Evolutionary conservation across 1,284 basidiomycete genomes (phyloP).

Genomic region (Sutorius eximius): DNA sequence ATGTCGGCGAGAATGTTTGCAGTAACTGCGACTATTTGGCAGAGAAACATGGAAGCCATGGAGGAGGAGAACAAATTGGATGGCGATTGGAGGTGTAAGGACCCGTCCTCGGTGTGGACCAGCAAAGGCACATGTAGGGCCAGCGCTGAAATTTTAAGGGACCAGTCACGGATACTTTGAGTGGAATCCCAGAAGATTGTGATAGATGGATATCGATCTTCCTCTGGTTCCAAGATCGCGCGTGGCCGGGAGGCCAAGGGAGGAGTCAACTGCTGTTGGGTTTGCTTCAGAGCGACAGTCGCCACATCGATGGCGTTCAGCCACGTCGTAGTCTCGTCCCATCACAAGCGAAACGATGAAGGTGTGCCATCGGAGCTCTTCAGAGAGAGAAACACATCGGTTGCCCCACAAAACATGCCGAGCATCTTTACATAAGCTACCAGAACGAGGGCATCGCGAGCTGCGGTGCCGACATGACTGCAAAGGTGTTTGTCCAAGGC

Average conservation of each 20-base stretch:
- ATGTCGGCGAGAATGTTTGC: constrained; percentile 8
- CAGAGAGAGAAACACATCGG: constrained; percentile 43
- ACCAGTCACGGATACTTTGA: neutral
- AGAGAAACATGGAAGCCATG: constrained; percentile 25
- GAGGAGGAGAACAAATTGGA: constrained; percentile 26
- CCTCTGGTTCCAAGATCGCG: constrained; percentile 15
- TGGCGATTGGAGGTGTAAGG: constrained; percentile 20
- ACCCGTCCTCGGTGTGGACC: constrained; percentile 5
- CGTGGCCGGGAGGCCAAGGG: constrained; percentile 7
- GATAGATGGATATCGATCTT: constrained; percentile 21
- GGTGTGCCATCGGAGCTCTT: constrained; percentile 13
- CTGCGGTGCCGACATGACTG: constrained; percentile 1
- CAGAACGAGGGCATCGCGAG: constrained; percentile 25
- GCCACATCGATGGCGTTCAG: constrained; percentile 24
- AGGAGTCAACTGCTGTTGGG: constrained; percentile 10
- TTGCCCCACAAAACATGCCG: constrained; percentile 40
- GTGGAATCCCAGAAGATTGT: constrained; percentile 16
- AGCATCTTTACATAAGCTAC: constrained; percentile 39
- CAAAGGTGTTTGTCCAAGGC: constrained; percentile 4
- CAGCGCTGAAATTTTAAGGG: neutral
- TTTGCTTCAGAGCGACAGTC: constrained; percentile 21
- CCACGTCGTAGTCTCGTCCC: constrained; percentile 40
- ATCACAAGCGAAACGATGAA: constrained; percentile 37
- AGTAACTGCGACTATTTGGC: constrained; percentile 28
- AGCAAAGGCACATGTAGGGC: constrained; percentile 10